Base-by-base conservation (phyloP, 2,329 filamentous ascomycete genomes). In the Aspergillus felis region DNA sequence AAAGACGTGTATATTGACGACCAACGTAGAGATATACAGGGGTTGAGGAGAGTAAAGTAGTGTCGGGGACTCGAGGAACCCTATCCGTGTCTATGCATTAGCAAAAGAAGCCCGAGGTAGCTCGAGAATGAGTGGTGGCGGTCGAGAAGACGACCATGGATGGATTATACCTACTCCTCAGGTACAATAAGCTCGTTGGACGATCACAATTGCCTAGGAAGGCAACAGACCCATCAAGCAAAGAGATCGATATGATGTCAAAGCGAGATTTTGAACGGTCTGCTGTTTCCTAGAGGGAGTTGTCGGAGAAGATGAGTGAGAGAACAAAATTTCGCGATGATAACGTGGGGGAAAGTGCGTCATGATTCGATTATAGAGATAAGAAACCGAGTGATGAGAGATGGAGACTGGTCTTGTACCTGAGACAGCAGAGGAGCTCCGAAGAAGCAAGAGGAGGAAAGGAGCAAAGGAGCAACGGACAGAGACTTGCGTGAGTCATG, bases 331-430 rank as follows among this genome's bases (percentile, higher is more conserved):
- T 64, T 61, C 60, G 58, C 61, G 64, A 53, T 61, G 64, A 56
- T 59, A 65, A 51, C 56, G 63, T 55, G 64, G 66, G 55, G 67
- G 58, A 64, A 66, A 67, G 63, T 68, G 69, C 71, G 70, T 73
- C 71, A 73, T 73, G 62, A 61, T 72, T 72, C 62, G 66, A 54
- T 38, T 38, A 60, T 51, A 54, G 57, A 56, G 58, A 61, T 58
- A 58, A 57, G 58, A 50, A 49, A 46, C 20, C 51, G 47, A 51
- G 44, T 42, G 53, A 50, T 28, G 32, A 52, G 55, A 24, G 14
- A 57, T 29, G 22, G 27, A 42, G 42, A 50, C 44, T 52, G 46
- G 49, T 57, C 54, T 27, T 47, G 53, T 35, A 29, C 46, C 22
- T 44, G 22, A 52, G 54, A 28, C 54, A 53, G 52, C 32, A 32